Conservation (phyloP, 2,329 filamentous ascomycete genomes). For the Stemphylium vesicarium region DNA sequence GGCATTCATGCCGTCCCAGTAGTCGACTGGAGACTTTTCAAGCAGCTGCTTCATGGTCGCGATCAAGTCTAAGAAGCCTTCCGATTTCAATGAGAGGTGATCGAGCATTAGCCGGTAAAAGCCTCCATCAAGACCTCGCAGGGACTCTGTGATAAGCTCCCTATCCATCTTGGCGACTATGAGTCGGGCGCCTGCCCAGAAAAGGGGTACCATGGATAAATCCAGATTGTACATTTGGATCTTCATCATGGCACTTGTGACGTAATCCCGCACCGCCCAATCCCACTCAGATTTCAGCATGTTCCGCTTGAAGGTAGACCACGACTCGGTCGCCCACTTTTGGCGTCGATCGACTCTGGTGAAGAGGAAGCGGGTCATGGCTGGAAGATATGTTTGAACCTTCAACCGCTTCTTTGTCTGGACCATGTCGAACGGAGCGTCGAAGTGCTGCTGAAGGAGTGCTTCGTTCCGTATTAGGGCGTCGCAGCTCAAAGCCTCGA, state of each 20-base stretch:
- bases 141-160: conserved; percentile 75
- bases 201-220: conserved; percentile 65
- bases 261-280: conserved; percentile 79
- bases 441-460: conserved; percentile 68
- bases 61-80: conserved; percentile 71
- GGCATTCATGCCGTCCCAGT: conserved; percentile 87
- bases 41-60: conserved; percentile 74
- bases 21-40: conserved; percentile 76
- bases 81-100: conserved; percentile 62
- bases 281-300: conserved; percentile 80
- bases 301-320: conserved; percentile 68
- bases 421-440: conserved; percentile 80
- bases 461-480: conserved; percentile 70
- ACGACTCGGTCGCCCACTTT: conserved; percentile 72
- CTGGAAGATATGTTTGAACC: conserved; percentile 76
- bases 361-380: conserved; percentile 85
- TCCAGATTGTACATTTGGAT: conserved; percentile 64
- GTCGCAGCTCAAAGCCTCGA: conserved; percentile 86
- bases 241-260: conserved; percentile 70
- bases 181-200: conserved; percentile 79
- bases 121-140: conserved; percentile 80
- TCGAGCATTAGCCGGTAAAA: conserved; percentile 66
- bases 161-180: conserved; percentile 78
- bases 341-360: conserved; percentile 68
- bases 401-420: conserved; percentile 81